Percentiles rank a stretch among this genome's conserved stretches.
Evolutionary conservation across 176 grass and related monocot genomes (phyloP).

Genomic region (Aegilops bicornis): DNA sequence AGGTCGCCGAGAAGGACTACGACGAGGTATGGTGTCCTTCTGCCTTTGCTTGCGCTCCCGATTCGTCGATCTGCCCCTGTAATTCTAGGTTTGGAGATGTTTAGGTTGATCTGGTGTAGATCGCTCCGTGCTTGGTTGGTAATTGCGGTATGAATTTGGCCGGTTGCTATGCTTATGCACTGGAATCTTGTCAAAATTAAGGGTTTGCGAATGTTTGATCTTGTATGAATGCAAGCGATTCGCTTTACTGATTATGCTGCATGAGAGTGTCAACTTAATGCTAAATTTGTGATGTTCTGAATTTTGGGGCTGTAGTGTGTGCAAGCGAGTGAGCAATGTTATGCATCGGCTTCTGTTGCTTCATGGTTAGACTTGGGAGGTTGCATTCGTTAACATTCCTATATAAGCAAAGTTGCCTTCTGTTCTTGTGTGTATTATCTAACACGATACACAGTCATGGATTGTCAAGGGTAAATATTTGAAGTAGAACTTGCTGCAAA

Average conservation of each 20-base stretch:
- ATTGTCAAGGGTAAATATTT: not conserved
- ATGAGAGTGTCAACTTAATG: not conserved
- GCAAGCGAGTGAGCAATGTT: not conserved
- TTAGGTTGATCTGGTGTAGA: not conserved
- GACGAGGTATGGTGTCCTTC: constrained; percentile 41
- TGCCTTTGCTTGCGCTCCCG: not conserved
- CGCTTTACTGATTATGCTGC: not conserved
- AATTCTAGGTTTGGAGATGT: not conserved
- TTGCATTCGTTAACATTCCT: no score
- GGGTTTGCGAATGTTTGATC: not conserved
- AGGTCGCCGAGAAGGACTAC: constrained; percentile 71
- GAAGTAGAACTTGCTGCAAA: not conserved
- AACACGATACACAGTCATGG: not conserved
- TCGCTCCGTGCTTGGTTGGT: not conserved
- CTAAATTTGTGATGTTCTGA: not conserved
- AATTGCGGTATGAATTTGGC: not conserved
- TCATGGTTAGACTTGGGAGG: not conserved
- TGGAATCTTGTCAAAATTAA: not conserved
- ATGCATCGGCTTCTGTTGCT: not conserved
- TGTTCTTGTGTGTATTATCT: not conserved
- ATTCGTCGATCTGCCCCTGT: not conserved
- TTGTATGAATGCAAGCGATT: not conserved
- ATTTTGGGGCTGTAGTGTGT: not conserved
- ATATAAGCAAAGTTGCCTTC: not conserved
- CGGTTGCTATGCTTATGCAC: not conserved